Conservation (phyloP, 2,329 filamentous ascomycete species). For the Rasamsonia emersonii region DNA sequence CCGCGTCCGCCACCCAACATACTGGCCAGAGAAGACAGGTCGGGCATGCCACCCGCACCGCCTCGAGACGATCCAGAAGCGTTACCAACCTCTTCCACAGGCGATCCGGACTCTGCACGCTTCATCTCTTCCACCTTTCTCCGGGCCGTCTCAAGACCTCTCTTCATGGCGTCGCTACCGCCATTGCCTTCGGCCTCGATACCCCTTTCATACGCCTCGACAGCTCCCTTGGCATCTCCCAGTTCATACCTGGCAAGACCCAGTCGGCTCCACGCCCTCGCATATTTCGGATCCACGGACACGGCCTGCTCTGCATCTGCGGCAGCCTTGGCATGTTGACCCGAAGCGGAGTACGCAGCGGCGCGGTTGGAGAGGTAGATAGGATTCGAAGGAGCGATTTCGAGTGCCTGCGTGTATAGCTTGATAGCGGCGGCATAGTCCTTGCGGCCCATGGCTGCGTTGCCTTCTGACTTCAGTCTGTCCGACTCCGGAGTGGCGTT, state of each 20-base stretch:
- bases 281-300: slow-evolving; percentile 81
- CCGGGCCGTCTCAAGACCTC: slow-evolving; percentile 90
- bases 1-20: slow-evolving; percentile 59
- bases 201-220: slow-evolving; percentile 89
- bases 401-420: slow-evolving; percentile 78
- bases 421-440: slow-evolving; percentile 78
- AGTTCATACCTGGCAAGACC: slow-evolving; percentile 87
- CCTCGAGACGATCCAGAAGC: slow-evolving; percentile 37
- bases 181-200: slow-evolving; percentile 92
- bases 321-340: slow-evolving; percentile 74
- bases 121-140: slow-evolving; percentile 74
- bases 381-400: slow-evolving; percentile 72
- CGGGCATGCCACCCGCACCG: slow-evolving; percentile 58
- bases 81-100: slow-evolving; percentile 45
- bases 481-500: slow-evolving; percentile 64
- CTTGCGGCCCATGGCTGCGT: slow-evolving; percentile 90
- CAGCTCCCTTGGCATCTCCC: slow-evolving; percentile 79
- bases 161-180: slow-evolving; percentile 94
- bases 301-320: slow-evolving; percentile 88
- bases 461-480: slow-evolving; percentile 78
- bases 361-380: slow-evolving; percentile 98
- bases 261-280: slow-evolving; percentile 92
- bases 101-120: slow-evolving; percentile 41
- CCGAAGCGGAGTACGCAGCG: slow-evolving; percentile 77
- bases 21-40: slow-evolving; percentile 60